phyloP scores from a whole-genome alignment of 306 rosid species.

The Senna siamea region DNA sequence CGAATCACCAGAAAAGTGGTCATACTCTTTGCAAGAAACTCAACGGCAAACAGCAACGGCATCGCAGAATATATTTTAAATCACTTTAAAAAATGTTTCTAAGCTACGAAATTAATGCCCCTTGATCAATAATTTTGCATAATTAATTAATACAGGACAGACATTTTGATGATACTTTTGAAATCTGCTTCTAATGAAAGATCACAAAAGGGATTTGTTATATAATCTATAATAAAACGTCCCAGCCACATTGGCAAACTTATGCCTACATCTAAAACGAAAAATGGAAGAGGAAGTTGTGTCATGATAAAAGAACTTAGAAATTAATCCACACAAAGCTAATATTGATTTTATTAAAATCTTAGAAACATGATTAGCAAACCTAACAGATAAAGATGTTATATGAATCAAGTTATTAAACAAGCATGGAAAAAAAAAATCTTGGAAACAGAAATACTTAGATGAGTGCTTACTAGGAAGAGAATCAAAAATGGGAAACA shows the following conservation, averaged over 20 bases:
- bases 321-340: neutral
- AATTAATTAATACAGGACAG: neutral
- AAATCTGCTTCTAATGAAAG: neutral
- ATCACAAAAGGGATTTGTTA: neutral
- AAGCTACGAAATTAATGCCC: conserved; percentile 6
- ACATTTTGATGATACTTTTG: neutral
- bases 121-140: neutral
- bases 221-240: neutral
- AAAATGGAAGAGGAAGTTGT: neutral
- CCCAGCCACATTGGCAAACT: neutral
- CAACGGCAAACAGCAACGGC: neutral
- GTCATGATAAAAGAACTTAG: neutral
- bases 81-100: neutral
- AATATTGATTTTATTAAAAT: neutral
- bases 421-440: neutral
- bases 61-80: neutral
- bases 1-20: neutral
- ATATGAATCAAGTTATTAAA: neutral
- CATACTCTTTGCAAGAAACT: neutral
- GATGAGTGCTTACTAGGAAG: neutral
- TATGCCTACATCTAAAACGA: neutral
- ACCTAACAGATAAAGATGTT: neutral
- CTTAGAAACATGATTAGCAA: neutral
- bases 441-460: neutral
- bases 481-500: neutral